Evolutionary conservation across 2,329 filamentous ascomycete genomes (phyloP), one percentile per base, ranked within the genome.

Genomic region (Talaromyces sp.): DNA sequence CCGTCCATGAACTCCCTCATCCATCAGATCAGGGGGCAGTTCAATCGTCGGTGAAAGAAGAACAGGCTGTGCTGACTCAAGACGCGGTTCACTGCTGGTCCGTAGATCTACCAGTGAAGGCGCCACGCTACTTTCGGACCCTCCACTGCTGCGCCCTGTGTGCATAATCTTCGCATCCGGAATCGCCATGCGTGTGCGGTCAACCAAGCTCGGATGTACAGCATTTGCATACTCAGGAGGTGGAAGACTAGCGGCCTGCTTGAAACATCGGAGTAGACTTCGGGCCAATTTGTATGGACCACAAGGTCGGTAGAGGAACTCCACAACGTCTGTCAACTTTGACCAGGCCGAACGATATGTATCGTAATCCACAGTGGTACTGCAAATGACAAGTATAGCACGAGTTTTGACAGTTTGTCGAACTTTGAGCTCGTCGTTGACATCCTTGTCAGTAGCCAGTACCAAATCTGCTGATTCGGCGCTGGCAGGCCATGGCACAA

Each of bases 211-310:
- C 11, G 58, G 19, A 38, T 53, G 40, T 25, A 65, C 51, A 17
- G n/a, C 25, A n/a, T 45, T 31, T 3, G 43, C 29, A 7, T 56
- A 31, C 22, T 29, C 25, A 5, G 67, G n/a, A 31, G 51, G 36
- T 5, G 67, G 58, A 19, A 34, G 36, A 7, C 15, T 65, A 38
- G 66, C 65, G 3, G 64, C 67, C n/a, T 70, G 67, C 43, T 70
- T 69, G 19, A 77, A 61, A 47, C 73, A 75, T 59, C 70, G 74
- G 34, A 74, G 66, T 15, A 80, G 70, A 31, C 74, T 75, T 38
- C 74, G 77, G 3, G 77, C 77, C 54, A 80, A 67, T 56, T 80
- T 80, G 61, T 80, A 76, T 7, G 78, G 77, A 1, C 78, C 78
- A 59, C 75, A 79, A 3, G 78, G 78, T 19, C 76, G 76, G 19